phyloP scores from a whole-genome alignment of 352 stramenopile genomes.

The Globisporangium splendens region DNA sequence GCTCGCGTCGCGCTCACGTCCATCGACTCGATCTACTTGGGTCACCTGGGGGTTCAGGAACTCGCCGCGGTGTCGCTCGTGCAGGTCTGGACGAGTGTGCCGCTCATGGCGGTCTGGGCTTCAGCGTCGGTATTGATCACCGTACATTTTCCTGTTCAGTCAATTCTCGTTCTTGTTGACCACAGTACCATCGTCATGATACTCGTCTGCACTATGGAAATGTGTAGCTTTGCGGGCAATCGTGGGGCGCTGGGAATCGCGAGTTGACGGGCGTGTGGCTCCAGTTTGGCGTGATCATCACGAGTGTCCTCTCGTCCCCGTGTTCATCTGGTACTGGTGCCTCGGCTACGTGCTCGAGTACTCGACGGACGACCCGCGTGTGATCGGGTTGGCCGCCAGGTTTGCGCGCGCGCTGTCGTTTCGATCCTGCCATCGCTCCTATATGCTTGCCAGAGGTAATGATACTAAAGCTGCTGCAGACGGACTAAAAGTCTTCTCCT shows the following conservation, averaged over 20 bases:
- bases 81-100: slow-evolving; percentile 63
- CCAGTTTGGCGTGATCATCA: slow-evolving; percentile 61
- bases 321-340: slow-evolving; percentile 73
- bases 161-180: neutral
- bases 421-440: slow-evolving; percentile 58
- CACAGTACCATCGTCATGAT: too few species aligned
- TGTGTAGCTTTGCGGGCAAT: slow-evolving; percentile 60
- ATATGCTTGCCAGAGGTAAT: slow-evolving; percentile 59
- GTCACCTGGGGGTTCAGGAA: slow-evolving; percentile 69
- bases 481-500: neutral
- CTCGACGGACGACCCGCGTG: slow-evolving; percentile 53
- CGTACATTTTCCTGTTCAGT: slow-evolving; percentile 16
- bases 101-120: slow-evolving; percentile 61
- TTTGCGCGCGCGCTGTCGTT: slow-evolving; percentile 64
- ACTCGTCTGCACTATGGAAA: too few species aligned
- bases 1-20: slow-evolving; percentile 58
- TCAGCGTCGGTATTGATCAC: slow-evolving; percentile 63
- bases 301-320: slow-evolving; percentile 49
- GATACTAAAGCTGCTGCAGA: too few species aligned
- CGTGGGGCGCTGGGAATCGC: slow-evolving; percentile 61
- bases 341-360: slow-evolving; percentile 54
- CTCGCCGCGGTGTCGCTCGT: slow-evolving; percentile 68
- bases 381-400: slow-evolving; percentile 47
- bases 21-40: slow-evolving; percentile 76
- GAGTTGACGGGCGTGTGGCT: slow-evolving; percentile 74